Base-by-base conservation (phyloP, 202 grass and related monocot genomes). In the Carex sylvatica region DNA sequence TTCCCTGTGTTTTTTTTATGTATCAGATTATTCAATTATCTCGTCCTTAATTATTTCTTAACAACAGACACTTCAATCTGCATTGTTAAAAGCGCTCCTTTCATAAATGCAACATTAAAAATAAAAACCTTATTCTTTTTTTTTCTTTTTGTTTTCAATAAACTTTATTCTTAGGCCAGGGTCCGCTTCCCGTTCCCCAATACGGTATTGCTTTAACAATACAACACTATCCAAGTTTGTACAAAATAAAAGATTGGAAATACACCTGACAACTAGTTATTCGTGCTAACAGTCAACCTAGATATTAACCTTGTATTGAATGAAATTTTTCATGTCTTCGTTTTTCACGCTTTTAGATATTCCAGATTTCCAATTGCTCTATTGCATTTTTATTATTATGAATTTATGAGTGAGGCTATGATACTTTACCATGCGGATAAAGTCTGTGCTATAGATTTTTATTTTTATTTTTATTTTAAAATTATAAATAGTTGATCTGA, bases 91-190 rank as follows among this genome's bases (percentile, higher is more conserved):
- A 4, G 8, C 28, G 73, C 3, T 77, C 28, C 9, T 75, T 14
- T 77, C 24, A 36, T 54, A 31, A 74, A 75, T 75, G 72, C 72
- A 75, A 55, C 72, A 75, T 75, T 55, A 14, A 75, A 75, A 75
- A 55, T 75, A 30, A 13, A 2, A 53, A 75, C 22, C 20, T 46
- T 22, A 4, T 61, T 61, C 59, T 61, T 23, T 61, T 23, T 23
- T 61, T 23, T 60, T 22, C 6, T 61, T 23, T 61, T 61, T 61
- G 58, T 24, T 72, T 72, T 72, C 23, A 71, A 40, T 10, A 35
- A 42, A 53, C 71, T 28, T 54, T 73, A 31, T 74, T 53, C 71
- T 74, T 74, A 54, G 14, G 30, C 13, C 23, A 53, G 44, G 49
- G 24, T 14, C 71, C 13, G 47, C 4, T 28, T 12, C 12, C 28